Evolutionary conservation across 495 filamentous ascomycete species (phyloP).

Genomic region (Trichodelitschia bisporula): DNA sequence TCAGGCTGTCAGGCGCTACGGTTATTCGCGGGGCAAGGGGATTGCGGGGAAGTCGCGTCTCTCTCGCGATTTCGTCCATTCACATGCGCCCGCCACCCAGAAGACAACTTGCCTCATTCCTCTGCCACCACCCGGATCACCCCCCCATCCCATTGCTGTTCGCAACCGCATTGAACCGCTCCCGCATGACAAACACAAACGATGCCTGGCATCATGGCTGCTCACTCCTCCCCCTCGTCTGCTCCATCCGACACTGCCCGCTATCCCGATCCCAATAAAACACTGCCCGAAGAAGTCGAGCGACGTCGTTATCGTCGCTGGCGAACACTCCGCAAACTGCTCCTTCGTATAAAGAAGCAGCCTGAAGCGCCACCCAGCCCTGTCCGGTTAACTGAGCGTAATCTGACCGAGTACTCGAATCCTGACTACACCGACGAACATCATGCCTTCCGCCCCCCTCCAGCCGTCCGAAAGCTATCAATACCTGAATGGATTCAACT

Average conservation of each 20-base stretch:
- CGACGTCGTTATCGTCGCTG: neutral
- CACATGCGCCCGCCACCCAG: too few species aligned
- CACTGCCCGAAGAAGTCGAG: slow-evolving; percentile 6
- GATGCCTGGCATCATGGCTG: neutral
- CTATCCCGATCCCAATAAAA: slow-evolving; percentile 10
- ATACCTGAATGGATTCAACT: slow-evolving; percentile 33
- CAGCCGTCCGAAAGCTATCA: slow-evolving; percentile 33
- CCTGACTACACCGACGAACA: slow-evolving; percentile 12
- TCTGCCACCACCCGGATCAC: too few species aligned
- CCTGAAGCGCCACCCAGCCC: slow-evolving; percentile 6
- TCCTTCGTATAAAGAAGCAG: slow-evolving; percentile 1
- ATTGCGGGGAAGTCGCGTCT: too few species aligned
- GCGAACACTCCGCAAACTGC: slow-evolving; percentile 4
- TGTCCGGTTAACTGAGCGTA: slow-evolving; percentile 9
- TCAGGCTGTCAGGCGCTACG: too few species aligned
- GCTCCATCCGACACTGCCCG: neutral
- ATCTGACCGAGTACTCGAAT: slow-evolving; percentile 13
- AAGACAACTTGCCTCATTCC: too few species aligned
- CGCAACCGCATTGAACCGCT: too few species aligned
- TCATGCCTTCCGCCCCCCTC: slow-evolving; percentile 35
- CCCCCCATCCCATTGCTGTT: too few species aligned
- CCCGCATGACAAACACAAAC: too few species aligned
- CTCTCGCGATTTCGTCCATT: too few species aligned
- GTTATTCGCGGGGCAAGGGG: too few species aligned
- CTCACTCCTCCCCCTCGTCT: neutral